These are phyloP conservation scores for Fusarium acutatum DNA, from an alignment of 2,329 filamentous ascomycete species.

Conservation along the genomic window DNA sequence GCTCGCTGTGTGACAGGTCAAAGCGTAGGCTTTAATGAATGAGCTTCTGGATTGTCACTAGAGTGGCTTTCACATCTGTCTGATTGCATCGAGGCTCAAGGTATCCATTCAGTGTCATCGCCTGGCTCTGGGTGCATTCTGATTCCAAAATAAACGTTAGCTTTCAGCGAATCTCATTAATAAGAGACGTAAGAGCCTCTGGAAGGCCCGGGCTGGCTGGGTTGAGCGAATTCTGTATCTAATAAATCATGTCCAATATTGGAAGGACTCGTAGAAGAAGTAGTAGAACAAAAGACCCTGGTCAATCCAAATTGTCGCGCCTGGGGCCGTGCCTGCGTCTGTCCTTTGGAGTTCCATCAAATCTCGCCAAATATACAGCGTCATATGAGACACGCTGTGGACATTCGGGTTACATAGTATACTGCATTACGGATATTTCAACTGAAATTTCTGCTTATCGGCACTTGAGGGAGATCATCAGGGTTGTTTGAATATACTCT, in stretches of 20 bases:
- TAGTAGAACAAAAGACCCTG: slow-evolving; percentile 15
- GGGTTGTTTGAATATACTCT: background rate
- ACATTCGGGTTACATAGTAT: background rate
- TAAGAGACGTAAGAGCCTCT: background rate
- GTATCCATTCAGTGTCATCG: background rate
- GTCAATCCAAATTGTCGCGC: slow-evolving; percentile 3
- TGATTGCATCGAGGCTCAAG: background rate
- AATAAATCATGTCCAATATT: slow-evolving; percentile 16
- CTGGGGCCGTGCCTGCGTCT: slow-evolving; percentile 8
- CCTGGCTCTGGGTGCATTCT: background rate
- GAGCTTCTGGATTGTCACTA: background rate
- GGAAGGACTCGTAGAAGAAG: slow-evolving; percentile 30
- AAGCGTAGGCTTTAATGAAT: slow-evolving; percentile 5
- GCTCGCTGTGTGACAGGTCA: slow-evolving; percentile 9
- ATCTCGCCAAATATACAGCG: slow-evolving; percentile 24
- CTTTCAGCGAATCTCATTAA: background rate
- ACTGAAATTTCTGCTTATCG: background rate
- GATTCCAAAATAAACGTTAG: background rate
- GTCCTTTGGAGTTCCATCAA: slow-evolving; percentile 16
- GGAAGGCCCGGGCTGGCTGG: background rate
- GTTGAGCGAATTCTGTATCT: background rate
- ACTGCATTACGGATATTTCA: background rate
- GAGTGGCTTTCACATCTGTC: background rate
- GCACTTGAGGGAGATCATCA: background rate
- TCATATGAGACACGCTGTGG: slow-evolving; percentile 21